phyloP scores from a whole-genome alignment of 495 filamentous ascomycete genomes.

The Aspergillus olivimuriae region DNA sequence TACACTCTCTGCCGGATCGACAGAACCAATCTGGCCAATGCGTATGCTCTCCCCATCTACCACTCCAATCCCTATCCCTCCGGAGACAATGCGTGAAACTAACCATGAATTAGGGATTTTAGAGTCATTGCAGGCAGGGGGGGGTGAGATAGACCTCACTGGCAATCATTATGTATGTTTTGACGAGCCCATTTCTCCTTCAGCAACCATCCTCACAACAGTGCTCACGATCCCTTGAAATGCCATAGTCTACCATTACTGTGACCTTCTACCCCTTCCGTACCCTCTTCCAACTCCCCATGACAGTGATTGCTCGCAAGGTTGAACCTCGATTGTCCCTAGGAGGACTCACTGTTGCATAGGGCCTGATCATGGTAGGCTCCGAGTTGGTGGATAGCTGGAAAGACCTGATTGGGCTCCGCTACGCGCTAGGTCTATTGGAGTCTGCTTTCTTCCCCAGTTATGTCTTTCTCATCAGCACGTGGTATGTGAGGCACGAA shows the following conservation, averaged over 20 bases:
- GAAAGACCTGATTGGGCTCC: slow-evolving; percentile 41
- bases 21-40: slow-evolving; percentile 7
- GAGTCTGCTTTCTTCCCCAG: slow-evolving; percentile 55
- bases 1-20: slow-evolving; percentile 11
- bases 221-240: not conserved
- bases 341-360: slow-evolving; percentile 37
- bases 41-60: not conserved
- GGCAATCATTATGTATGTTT: slow-evolving; percentile 5
- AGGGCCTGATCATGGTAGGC: slow-evolving; percentile 40
- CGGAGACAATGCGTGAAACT: too few relatives aligned
- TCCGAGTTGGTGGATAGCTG: slow-evolving; percentile 50
- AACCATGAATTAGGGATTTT: too few relatives aligned
- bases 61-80: not conserved
- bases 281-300: slow-evolving; percentile 14
- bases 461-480: slow-evolving; percentile 47
- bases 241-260: slow-evolving; percentile 5
- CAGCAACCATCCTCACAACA: not conserved
- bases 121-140: slow-evolving; percentile 7
- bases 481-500: slow-evolving; percentile 52
- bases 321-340: slow-evolving; percentile 50
- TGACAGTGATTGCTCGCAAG: slow-evolving; percentile 44
- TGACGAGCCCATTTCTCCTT: not conserved
- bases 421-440: slow-evolving; percentile 52
- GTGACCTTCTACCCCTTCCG: slow-evolving; percentile 14
- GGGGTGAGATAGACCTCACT: slow-evolving; percentile 4